These are phyloP conservation scores for Aspergillus phoenicis DNA, from an alignment of 2,329 filamentous ascomycete genomes.

Conservation along the genomic window DNA sequence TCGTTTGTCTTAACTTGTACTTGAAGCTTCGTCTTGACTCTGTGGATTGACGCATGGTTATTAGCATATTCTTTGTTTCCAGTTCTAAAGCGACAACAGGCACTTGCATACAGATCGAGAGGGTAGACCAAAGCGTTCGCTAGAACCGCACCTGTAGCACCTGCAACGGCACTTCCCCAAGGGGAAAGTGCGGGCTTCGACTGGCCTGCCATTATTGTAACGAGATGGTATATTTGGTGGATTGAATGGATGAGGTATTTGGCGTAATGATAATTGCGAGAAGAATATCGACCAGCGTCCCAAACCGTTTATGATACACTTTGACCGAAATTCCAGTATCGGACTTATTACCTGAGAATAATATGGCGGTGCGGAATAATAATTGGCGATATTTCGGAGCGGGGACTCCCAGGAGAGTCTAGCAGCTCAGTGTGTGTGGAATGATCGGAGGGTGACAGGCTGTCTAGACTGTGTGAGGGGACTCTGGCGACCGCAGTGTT, in stretches of 20 bases:
- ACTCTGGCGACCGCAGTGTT: neutral
- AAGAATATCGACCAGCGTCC: neutral
- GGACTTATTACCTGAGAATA: neutral
- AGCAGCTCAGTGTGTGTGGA: neutral
- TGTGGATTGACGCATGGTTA: constrained; percentile 42
- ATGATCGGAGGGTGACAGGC: neutral
- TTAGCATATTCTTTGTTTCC: constrained; percentile 18
- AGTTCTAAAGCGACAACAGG: neutral
- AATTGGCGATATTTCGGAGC: neutral
- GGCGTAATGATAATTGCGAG: neutral
- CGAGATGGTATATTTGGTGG: neutral
- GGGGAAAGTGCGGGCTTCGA: constrained; percentile 77
- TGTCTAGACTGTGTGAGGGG: neutral
- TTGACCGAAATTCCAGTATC: neutral
- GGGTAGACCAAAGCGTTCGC: constrained; percentile 96
- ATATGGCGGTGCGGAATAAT: constrained; percentile 5
- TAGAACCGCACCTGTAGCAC: constrained; percentile 87
- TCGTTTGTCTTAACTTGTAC: constrained; percentile 77
- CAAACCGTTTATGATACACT: neutral
- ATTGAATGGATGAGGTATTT: neutral
- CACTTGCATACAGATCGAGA: constrained; percentile 78
- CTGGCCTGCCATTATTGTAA: constrained; percentile 53
- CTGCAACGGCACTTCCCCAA: constrained; percentile 90
- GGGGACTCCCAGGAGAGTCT: neutral
- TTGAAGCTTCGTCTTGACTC: constrained; percentile 93